Evolutionary conservation across 306 rosid species (phyloP).

Genomic region (Rosa chinensis): DNA sequence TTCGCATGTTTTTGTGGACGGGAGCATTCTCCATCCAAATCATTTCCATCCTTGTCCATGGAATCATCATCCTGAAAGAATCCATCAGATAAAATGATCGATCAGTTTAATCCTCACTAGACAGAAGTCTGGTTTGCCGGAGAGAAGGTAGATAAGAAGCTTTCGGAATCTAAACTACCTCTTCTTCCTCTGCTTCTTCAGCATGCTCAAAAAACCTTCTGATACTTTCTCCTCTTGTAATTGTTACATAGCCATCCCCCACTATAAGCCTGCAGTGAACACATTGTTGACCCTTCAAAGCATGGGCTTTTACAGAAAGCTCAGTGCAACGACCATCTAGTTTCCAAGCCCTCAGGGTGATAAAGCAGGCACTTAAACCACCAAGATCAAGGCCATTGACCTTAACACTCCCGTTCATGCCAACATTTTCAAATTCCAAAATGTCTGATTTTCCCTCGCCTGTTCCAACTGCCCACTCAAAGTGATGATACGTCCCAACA

Average conservation of each 20-base stretch:
- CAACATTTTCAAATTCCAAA: constrained; percentile 90
- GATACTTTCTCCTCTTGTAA: constrained; percentile 89
- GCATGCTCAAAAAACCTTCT: constrained; percentile 96
- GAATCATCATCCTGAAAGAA: constrained; percentile 83
- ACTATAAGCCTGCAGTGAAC: constrained; percentile 91
- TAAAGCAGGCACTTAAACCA: constrained; percentile 78
- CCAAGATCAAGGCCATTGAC: constrained; percentile 79
- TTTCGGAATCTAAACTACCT: constrained; percentile 55
- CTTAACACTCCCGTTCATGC: constrained; percentile 76
- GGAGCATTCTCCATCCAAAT: constrained; percentile 94
- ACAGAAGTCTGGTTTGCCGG: neutral
- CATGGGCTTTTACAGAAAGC: constrained; percentile 93
- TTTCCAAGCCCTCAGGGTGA: constrained; percentile 94
- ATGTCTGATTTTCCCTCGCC: constrained; percentile 95
- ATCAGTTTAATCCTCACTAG: constrained; percentile 18
- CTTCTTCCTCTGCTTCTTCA: constrained; percentile 99
- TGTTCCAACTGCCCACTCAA: constrained; percentile 99
- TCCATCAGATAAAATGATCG: constrained; percentile 25
- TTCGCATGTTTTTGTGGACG: constrained; percentile 99
- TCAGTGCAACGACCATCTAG: constrained; percentile 89
- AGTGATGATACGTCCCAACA: constrained; percentile 80
- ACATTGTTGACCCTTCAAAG: constrained; percentile 87
- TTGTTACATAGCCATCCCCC: constrained; percentile 88
- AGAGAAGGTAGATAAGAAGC: constrained; percentile 29
- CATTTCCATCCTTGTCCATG: constrained; percentile 90